Percentiles rank a stretch among this genome's conserved stretches.
Evolutionary conservation across 139 green algal genomes (phyloP).

Genomic region (Coelastrella sp.): DNA sequence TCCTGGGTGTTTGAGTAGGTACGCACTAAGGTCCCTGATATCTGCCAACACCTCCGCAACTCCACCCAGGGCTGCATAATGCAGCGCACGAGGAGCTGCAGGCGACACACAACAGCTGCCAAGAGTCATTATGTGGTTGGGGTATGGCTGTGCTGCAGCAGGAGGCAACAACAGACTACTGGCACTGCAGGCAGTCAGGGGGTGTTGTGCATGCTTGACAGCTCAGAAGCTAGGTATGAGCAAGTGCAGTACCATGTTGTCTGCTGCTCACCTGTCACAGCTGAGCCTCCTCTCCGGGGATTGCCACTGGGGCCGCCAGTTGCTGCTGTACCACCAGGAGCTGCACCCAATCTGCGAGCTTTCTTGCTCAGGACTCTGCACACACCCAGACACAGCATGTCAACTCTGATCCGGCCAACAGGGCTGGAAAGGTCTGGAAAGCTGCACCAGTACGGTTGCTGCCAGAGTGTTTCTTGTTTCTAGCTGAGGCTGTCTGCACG

Average conservation of each 20-base stretch:
- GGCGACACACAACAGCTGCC: background rate
- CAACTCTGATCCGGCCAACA: too few relatives aligned
- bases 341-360: background rate
- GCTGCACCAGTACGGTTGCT: too few relatives aligned
- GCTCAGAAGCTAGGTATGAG: background rate
- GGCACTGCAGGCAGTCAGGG: too few relatives aligned
- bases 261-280: slow-evolving; percentile 30
- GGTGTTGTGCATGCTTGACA: background rate
- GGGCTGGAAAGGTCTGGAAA: too few relatives aligned
- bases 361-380: slow-evolving; percentile 29
- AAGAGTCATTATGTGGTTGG: too few relatives aligned
- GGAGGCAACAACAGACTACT: background rate
- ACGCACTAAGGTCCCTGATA: slow-evolving; percentile 91
- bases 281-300: slow-evolving; percentile 25
- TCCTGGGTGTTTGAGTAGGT: slow-evolving; percentile 91
- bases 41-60: slow-evolving; percentile 84
- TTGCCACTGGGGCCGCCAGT: slow-evolving; percentile 14
- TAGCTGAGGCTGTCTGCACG: too few relatives aligned
- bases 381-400: background rate
- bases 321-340: background rate
- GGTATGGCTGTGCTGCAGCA: slow-evolving; percentile 3
- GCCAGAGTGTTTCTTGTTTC: too few relatives aligned
- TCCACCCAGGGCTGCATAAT: slow-evolving; percentile 87
- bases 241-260: background rate
- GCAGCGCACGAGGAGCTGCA: slow-evolving; percentile 59